Evolutionary conservation across 768 basidiomycete species (phyloP), one percentile per base, ranked within the genome.

Genomic region (Tephrocybe rancida): DNA sequence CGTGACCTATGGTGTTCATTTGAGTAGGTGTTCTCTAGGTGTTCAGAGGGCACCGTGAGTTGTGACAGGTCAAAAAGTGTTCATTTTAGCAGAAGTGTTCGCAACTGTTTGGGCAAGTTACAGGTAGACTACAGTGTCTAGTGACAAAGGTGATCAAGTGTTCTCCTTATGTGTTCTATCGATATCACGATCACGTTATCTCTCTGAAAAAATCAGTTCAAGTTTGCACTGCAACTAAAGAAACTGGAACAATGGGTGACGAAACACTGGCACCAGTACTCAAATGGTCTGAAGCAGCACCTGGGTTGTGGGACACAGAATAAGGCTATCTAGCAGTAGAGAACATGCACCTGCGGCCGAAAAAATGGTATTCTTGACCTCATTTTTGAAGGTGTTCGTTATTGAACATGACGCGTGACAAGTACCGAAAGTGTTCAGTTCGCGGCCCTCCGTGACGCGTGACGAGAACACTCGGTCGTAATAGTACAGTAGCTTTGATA

Each of bases 71-170:
- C 44, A 46, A 46, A 7, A 46, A 46, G 44, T 46, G 44, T 46
- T 46, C 44, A 46, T 46, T 46, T 30, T 46, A 27, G n/a, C 19
- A 5, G 41, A 46, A 34, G 44, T 46, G 44, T 46, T 46, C 44
- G 19, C 44, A 43, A 43, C 24, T 21, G 4, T 19, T 9, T 11
- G 24, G 10, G 10, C 24, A 25, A 24, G 19, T 25, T 21, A 43
- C 41, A 25, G 13, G n/a, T 37, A 37, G 35, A 37, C 7, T 25
- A 43, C 21, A 9, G 41, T 43, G 24, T 24, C 19, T 7, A 25
- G n/a, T 21, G 21, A 21, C 38, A 39, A 39, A 39, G n/a, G 42
- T 27, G 21, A 25, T 19, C 25, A 46, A 30, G 30, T 34, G 32
- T 32, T 29, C 26, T 46, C 26, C 18, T 34, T 10, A 21, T 21